A percentile compares a stretch with the other conserved stretches of the same genome.
These are phyloP conservation scores for Psidium guajava DNA, from an alignment of 345 rosid species.

Conservation along the genomic window DNA sequence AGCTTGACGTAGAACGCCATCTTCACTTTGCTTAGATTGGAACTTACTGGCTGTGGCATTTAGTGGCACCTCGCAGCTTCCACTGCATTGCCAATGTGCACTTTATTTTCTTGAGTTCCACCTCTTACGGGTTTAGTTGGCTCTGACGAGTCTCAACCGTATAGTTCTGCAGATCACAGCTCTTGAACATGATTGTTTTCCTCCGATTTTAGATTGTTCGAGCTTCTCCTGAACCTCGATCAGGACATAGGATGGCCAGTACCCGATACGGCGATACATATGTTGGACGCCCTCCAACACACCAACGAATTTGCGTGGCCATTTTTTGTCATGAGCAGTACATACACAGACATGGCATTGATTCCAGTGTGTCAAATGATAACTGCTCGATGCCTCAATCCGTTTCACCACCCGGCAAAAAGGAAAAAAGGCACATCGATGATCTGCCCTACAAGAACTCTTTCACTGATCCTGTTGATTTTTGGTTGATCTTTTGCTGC, in stretches of 20 bases:
- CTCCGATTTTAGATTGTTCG: background rate
- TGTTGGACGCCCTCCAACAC: background rate
- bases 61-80: background rate
- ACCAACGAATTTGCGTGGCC: background rate
- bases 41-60: background rate
- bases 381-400: background rate
- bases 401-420: background rate
- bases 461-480: background rate
- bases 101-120: background rate
- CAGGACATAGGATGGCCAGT: background rate
- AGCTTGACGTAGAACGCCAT: background rate
- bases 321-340: background rate
- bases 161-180: background rate
- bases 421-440: background rate
- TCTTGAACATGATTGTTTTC: background rate
- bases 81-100: background rate
- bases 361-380: background rate
- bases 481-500: background rate
- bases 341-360: background rate
- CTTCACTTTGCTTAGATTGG: background rate
- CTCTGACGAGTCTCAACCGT: background rate
- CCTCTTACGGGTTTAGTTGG: background rate
- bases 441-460: background rate
- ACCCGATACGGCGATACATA: background rate
- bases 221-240: background rate